These are phyloP conservation scores for Pyrenochaeta sp. DNA, from an alignment of 2,329 filamentous ascomycete genomes.

Conservation along the genomic window DNA sequence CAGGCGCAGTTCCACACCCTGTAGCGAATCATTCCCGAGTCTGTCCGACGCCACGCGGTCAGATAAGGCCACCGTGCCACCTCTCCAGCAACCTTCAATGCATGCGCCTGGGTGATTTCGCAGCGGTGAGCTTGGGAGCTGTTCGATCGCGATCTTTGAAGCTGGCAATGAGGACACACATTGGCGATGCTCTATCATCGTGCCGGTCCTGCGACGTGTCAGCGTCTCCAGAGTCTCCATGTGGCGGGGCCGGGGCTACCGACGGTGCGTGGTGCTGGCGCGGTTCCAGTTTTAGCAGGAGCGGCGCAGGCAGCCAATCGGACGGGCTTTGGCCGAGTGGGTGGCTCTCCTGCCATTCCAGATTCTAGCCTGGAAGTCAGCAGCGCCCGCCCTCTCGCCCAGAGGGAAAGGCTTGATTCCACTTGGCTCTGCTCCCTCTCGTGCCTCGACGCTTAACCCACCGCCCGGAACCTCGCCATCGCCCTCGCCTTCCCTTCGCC, in stretches of 20 bases:
- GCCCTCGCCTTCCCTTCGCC: conserved; percentile 12
- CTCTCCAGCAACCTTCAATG: not conserved
- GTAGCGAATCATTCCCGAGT: not conserved
- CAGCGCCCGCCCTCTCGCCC: conserved; percentile 21
- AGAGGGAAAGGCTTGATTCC: conserved; percentile 32
- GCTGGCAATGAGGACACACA: not conserved
- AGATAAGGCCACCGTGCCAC: not conserved
- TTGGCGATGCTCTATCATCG: not conserved
- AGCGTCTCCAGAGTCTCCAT: not conserved
- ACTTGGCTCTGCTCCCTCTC: conserved; percentile 25
- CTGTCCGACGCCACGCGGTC: not conserved
- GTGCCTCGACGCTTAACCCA: conserved; percentile 32
- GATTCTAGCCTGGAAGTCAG: conserved; percentile 16
- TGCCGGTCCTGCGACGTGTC: not conserved
- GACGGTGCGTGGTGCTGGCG: conserved; percentile 8
- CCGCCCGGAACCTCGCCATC: conserved; percentile 11
- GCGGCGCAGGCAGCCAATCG: conserved; percentile 8
- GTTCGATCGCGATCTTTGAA: not conserved
- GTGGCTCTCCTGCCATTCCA: conserved; percentile 26
- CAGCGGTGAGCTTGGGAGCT: not conserved
- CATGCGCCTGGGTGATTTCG: not conserved
- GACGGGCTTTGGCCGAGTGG: conserved; percentile 11
- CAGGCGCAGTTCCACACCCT: not conserved
- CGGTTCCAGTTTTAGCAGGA: conserved; percentile 8
- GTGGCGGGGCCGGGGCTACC: conserved; percentile 2